These are phyloP conservation scores for Talaromyces sp. DNA, from an alignment of 2,329 filamentous ascomycete genomes.

Conservation along the genomic window DNA sequence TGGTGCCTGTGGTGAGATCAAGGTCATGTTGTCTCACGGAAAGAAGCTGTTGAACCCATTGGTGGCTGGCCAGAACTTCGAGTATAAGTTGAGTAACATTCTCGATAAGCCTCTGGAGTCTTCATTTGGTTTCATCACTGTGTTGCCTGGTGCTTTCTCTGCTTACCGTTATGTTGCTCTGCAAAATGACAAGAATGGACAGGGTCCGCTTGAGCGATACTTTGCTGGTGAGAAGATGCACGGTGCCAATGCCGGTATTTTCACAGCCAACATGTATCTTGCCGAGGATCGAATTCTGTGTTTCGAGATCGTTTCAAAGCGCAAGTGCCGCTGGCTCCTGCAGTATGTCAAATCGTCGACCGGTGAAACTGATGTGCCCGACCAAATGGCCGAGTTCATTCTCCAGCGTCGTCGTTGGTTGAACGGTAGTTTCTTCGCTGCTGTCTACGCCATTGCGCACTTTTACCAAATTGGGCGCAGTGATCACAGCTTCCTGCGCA, in stretches of 20 bases:
- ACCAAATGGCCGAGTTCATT: conserved; percentile 91
- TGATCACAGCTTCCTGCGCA: conserved; percentile 82
- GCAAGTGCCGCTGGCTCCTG: conserved; percentile 95
- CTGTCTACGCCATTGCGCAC: conserved; percentile 91
- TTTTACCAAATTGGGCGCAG: conserved; percentile 96
- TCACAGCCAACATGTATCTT: conserved; percentile 79
- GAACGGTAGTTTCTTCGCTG: conserved; percentile 97
- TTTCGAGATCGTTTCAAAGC: conserved; percentile 88
- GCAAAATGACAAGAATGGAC: conserved; percentile 93
- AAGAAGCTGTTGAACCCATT: conserved; percentile 91
- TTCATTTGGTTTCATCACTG: conserved; percentile 95
- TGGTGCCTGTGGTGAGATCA: conserved; percentile 97
- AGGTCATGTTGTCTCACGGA: conserved; percentile 88
- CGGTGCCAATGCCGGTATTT: conserved; percentile 88
- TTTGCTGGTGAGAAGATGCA: conserved; percentile 97
- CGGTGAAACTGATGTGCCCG: conserved; percentile 95
- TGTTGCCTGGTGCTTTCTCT: conserved; percentile 96
- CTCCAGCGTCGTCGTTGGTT: conserved; percentile 95
- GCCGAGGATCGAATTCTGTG: conserved; percentile 56
- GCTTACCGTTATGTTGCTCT: conserved; percentile 93
- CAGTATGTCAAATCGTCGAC: conserved; percentile 98
- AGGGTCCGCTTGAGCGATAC: conserved; percentile 93
- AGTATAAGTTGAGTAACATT: conserved; percentile 99
- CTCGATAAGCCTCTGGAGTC: conserved; percentile 97
- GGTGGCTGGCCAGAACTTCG: conserved; percentile 96